A percentile compares a stretch with the other conserved stretches of the same genome.
Conservation (phyloP, 2,329 filamentous ascomycete genomes). For the Trichophyton equinum region DNA sequence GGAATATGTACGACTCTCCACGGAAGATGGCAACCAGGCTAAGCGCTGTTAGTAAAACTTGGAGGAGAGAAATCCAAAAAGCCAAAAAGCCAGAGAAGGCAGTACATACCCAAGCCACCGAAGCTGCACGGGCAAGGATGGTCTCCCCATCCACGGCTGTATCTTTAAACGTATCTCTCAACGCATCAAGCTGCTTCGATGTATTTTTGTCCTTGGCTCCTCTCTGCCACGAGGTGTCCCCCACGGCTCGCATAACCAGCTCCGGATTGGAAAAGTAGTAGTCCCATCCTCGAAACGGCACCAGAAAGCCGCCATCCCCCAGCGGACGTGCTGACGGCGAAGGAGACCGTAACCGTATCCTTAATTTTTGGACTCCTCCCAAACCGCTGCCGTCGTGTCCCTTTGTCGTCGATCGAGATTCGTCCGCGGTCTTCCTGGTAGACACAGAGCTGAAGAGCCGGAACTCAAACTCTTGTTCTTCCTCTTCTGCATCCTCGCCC, state of each 20-base stretch:
- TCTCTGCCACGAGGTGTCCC: constrained; percentile 9
- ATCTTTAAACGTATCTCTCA: constrained; percentile 23
- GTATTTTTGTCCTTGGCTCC: neutral
- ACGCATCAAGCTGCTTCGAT: neutral
- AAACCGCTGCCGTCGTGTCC: neutral
- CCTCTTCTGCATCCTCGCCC: constrained; percentile 15
- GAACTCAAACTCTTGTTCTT: constrained; percentile 35
- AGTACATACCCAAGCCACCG: constrained; percentile 24
- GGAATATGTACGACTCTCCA: constrained; percentile 31
- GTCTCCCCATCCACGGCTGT: constrained; percentile 26
- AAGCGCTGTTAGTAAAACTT: neutral
- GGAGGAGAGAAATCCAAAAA: neutral
- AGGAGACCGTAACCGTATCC: constrained; percentile 28
- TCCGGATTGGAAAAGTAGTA: constrained; percentile 31
- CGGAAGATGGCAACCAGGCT: constrained; percentile 31
- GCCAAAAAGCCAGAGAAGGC: no score
- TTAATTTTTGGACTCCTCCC: constrained; percentile 25
- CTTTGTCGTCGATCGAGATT: neutral
- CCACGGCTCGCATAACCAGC: constrained; percentile 12
- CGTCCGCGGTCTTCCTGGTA: neutral
- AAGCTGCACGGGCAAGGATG: constrained; percentile 21
- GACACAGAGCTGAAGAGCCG: constrained; percentile 27
- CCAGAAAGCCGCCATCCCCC: constrained; percentile 27
- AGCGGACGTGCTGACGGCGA: constrained; percentile 20
- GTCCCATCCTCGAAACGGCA: constrained; percentile 31